Evolutionary conservation across 371 early-diverging fungal species (phyloP).

Genomic region (Mucor mucedo): DNA sequence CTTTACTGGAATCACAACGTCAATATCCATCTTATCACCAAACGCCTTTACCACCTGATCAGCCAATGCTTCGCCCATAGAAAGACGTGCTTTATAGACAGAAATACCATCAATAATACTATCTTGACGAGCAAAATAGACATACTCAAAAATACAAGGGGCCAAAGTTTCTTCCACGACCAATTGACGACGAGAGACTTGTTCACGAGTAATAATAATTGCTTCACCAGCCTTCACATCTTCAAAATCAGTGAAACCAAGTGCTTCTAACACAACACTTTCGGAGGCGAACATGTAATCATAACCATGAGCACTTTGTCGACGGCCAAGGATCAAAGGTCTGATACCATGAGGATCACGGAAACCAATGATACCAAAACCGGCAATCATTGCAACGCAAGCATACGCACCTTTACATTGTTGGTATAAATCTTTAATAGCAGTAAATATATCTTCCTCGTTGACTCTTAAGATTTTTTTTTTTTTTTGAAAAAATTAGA

Average conservation of each 20-base stretch:
- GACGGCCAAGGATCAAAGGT: constrained; percentile 89
- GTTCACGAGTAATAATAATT: constrained; percentile 82
- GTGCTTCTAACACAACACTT: constrained; percentile 89
- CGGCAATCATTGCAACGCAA: constrained; percentile 96
- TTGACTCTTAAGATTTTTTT: constrained; percentile 69
- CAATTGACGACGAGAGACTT: constrained; percentile 70
- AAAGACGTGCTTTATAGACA: constrained; percentile 93
- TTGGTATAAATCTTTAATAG: constrained; percentile 80
- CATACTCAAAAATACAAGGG: constrained; percentile 98
- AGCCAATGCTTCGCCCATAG: constrained; percentile 96
- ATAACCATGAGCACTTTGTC: constrained; percentile 56
- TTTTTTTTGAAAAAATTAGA: constrained; percentile 17
- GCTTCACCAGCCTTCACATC: constrained; percentile 93
- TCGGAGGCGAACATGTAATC: constrained; percentile 98
- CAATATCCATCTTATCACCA: constrained; percentile 81
- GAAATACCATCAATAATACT: constrained; percentile 97
- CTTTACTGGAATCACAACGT: constrained; percentile 93
- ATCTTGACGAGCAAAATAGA: constrained; percentile 98
- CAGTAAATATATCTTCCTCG: constrained; percentile 95
- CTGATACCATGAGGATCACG: constrained; percentile 96
- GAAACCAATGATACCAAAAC: constrained; percentile 88
- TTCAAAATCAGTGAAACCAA: constrained; percentile 85
- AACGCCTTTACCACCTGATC: constrained; percentile 72
- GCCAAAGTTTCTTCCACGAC: constrained; percentile 65
- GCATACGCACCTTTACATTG: constrained; percentile 93